Evolutionary conservation across 306 rosid species (phyloP).

Genomic region (Vigna angularis): DNA sequence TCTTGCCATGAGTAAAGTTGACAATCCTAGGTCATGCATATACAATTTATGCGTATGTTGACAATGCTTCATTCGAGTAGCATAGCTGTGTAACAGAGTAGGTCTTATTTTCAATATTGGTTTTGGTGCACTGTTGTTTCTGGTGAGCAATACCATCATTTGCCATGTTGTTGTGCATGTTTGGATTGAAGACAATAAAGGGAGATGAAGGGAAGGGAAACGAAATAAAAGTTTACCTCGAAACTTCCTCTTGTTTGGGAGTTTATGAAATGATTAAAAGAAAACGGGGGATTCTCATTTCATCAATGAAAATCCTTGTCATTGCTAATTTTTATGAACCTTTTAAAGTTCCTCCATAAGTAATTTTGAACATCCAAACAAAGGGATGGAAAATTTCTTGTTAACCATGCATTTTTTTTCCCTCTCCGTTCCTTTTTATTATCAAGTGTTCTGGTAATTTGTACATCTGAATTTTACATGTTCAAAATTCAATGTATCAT

Average conservation of each 20-base stretch:
- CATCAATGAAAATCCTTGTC: neutral
- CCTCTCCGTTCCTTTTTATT: neutral
- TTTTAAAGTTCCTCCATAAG: neutral
- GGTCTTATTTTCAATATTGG: neutral
- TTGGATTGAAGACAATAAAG: constrained; percentile 4
- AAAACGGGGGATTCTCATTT: neutral
- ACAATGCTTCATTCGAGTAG: constrained; percentile 14
- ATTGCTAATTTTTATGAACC: neutral
- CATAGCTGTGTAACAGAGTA: neutral
- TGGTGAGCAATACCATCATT: neutral
- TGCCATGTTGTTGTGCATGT: neutral
- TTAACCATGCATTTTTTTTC: neutral
- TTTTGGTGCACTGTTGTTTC: constrained; percentile 8
- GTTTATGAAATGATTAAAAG: neutral
- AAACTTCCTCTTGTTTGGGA: constrained; percentile 1
- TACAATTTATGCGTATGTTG: constrained; percentile 2
- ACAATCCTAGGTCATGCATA: neutral
- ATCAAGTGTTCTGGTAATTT: constrained; percentile 4
- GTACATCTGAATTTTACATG: constrained; percentile 22
- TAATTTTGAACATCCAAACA: neutral
- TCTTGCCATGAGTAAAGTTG: neutral
- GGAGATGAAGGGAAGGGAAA: constrained; percentile 7
- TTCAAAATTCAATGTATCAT: neutral
- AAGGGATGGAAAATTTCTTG: neutral
- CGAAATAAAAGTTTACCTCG: constrained; percentile 11